These are phyloP conservation scores for Heterobasidion annosum DNA, from an alignment of 1,284 basidiomycete genomes.

Conservation along the genomic window DNA sequence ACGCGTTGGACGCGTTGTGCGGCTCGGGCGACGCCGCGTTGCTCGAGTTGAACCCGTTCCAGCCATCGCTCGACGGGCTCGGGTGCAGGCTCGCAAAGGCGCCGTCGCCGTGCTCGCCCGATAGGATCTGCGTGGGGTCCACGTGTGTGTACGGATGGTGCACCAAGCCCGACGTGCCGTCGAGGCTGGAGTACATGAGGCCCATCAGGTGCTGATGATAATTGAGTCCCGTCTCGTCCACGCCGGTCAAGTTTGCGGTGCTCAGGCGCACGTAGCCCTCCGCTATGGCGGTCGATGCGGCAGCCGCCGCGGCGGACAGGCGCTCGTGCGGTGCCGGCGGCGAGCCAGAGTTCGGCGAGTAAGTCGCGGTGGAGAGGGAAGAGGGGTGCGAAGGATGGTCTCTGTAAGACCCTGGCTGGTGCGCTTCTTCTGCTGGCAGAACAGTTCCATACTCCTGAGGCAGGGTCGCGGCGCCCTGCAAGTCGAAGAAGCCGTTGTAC, in stretches of 20 bases:
- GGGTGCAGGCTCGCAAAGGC: slow-evolving; percentile 48
- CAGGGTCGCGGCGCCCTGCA: slow-evolving; percentile 15
- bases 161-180: neutral
- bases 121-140: slow-evolving; percentile 79
- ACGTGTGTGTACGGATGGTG: slow-evolving; percentile 70
- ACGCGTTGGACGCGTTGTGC: slow-evolving; percentile 53
- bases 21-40: slow-evolving; percentile 73
- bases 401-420: neutral
- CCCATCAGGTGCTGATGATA: slow-evolving; percentile 56
- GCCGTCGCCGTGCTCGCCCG: slow-evolving; percentile 31
- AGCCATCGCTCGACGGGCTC: slow-evolving; percentile 74
- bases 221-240: slow-evolving; percentile 46
- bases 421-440: slow-evolving; percentile 9
- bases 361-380: slow-evolving; percentile 23
- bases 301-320: slow-evolving; percentile 53
- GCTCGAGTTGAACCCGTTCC: slow-evolving; percentile 55
- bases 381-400: slow-evolving; percentile 16
- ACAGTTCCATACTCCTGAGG: slow-evolving; percentile 13
- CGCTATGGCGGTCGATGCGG: slow-evolving; percentile 55
- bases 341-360: slow-evolving; percentile 30
- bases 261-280: slow-evolving; percentile 59
- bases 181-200: slow-evolving; percentile 45
- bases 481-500: slow-evolving; percentile 66
- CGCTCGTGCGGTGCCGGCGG: slow-evolving; percentile 31
- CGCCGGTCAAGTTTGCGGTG: slow-evolving; percentile 37